A percentile compares a stretch with the other conserved stretches of the same genome.
Conservation (phyloP, 202 grass and related monocot genomes). For the Schoenoplectus triqueter region DNA sequence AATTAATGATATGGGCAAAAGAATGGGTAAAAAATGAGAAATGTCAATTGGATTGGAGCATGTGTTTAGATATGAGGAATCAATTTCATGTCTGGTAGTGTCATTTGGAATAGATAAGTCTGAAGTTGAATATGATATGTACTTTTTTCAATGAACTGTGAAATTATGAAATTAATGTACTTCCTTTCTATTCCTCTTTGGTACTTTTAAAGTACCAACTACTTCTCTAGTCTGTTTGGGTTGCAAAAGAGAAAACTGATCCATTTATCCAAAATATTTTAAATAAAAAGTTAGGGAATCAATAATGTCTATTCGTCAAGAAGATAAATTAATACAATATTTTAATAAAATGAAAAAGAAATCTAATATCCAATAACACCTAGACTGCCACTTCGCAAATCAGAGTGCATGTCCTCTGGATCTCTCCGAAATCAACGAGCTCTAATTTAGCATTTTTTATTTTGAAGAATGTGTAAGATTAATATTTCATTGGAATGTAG, state of each 20-base stretch:
- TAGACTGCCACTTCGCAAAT: not conserved
- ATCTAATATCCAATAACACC: not conserved
- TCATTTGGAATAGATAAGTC: conserved; percentile 1
- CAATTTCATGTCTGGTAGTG: conserved; percentile 14
- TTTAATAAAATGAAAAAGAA: not conserved
- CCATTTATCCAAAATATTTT: not conserved
- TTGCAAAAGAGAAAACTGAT: not conserved
- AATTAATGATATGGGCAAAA: not conserved
- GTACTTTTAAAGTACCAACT: not conserved
- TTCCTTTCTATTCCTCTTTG: not conserved
- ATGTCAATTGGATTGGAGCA: not conserved
- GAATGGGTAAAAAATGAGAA: not conserved
- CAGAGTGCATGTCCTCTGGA: conserved; percentile 4
- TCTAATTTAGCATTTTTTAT: conserved; percentile 6
- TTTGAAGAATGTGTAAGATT: not conserved
- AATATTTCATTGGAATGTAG: conserved; percentile 17
- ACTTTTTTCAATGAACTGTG: conserved; percentile 9
- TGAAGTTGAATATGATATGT: conserved; percentile 20
- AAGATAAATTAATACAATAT: not conserved
- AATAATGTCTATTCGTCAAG: not conserved
- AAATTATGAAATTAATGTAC: not conserved
- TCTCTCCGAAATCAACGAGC: not conserved
- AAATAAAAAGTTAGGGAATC: not conserved
- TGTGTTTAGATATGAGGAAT: not conserved
- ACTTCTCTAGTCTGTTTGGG: not conserved